Evolutionary conservation across 2,329 filamentous ascomycete genomes (phyloP).

Genomic region (Stagonosporopsis chrysanthemi): DNA sequence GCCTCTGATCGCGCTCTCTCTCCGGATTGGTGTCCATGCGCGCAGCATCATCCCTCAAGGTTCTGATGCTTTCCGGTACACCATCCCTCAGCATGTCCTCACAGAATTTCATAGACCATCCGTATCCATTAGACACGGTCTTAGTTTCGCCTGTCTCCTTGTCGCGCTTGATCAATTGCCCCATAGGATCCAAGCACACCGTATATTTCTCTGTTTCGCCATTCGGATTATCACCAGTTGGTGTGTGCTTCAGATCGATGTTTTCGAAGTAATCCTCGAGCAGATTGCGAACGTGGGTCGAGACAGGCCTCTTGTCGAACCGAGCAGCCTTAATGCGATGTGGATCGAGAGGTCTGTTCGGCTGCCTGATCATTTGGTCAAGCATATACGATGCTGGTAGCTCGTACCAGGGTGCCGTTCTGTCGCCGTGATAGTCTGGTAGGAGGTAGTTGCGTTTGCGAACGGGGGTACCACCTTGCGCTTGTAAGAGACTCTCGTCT

Average conservation of each 20-base stretch:
- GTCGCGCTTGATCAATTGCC: conserved; percentile 71
- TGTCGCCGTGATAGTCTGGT: conserved; percentile 79
- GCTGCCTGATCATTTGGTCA: conserved; percentile 78
- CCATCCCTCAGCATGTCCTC: conserved; percentile 73
- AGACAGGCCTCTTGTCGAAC: conserved; percentile 71
- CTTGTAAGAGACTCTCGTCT: conserved; percentile 52
- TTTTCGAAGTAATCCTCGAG: conserved; percentile 73
- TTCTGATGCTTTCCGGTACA: conserved; percentile 33
- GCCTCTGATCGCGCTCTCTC: conserved; percentile 19
- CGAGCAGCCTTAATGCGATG: conserved; percentile 68
- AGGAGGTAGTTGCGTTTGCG: conserved; percentile 71
- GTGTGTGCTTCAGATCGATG: conserved; percentile 58
- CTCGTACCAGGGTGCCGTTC: conserved; percentile 77
- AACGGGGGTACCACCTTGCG: conserved; percentile 38
- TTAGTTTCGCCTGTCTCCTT: conserved; percentile 71
- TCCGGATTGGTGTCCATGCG: conserved; percentile 25
- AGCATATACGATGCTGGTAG: conserved; percentile 83
- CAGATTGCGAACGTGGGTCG: conserved; percentile 73
- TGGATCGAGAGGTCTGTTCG: conserved; percentile 75
- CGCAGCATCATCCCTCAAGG: conserved; percentile 29
- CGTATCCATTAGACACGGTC: conserved; percentile 80
- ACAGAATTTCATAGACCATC: conserved; percentile 84
- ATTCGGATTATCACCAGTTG: conserved; percentile 51
- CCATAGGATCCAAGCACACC: conserved; percentile 70
- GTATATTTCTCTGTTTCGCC: conserved; percentile 55